These are phyloP conservation scores for Saccharomycopsis fermentans DNA, from an alignment of 805 yeast species.

Conservation along the genomic window DNA sequence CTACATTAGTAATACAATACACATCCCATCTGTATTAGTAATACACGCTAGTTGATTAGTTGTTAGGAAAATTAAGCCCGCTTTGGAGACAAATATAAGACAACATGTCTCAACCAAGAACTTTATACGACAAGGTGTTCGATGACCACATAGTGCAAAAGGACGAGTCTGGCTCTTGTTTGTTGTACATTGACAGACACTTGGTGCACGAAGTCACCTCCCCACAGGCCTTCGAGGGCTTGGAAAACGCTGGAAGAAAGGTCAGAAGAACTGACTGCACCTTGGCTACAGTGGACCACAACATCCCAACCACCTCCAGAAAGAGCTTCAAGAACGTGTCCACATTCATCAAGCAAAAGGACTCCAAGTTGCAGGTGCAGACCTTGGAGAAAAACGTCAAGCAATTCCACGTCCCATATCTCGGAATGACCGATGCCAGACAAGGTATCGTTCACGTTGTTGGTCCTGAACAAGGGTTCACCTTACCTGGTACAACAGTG, in stretches of 20 bases:
- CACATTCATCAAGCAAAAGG: conserved; percentile 79
- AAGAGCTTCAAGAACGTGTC: conserved; percentile 59
- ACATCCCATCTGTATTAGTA: too few relatives aligned
- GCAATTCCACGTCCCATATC: conserved; percentile 80
- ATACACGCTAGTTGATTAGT: too few relatives aligned
- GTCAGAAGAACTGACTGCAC: conserved; percentile 93
- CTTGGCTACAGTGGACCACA: conserved; percentile 92
- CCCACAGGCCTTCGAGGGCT: conserved; percentile 98
- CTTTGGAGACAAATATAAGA: not conserved
- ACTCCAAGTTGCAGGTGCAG: conserved; percentile 83
- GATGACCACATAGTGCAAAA: conserved; percentile 87
- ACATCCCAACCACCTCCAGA: conserved; percentile 92
- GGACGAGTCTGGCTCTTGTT: conserved; percentile 78
- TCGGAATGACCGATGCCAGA: conserved; percentile 89
- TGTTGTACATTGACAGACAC: conserved; percentile 92
- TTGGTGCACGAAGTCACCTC: conserved; percentile 97
- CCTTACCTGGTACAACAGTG: conserved; percentile 96
- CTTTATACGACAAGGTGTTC: conserved; percentile 93
- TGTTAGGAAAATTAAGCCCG: too few relatives aligned
- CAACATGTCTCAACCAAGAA: conserved; percentile 34
- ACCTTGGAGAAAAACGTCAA: conserved; percentile 90
- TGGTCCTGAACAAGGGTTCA: conserved; percentile 98
- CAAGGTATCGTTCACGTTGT: conserved; percentile 98
- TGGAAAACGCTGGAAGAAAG: conserved; percentile 72
- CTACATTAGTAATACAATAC: too few relatives aligned